These are phyloP conservation scores for Arthroderma uncinatum DNA, from an alignment of 2,329 filamentous ascomycete genomes.

Conservation along the genomic window DNA sequence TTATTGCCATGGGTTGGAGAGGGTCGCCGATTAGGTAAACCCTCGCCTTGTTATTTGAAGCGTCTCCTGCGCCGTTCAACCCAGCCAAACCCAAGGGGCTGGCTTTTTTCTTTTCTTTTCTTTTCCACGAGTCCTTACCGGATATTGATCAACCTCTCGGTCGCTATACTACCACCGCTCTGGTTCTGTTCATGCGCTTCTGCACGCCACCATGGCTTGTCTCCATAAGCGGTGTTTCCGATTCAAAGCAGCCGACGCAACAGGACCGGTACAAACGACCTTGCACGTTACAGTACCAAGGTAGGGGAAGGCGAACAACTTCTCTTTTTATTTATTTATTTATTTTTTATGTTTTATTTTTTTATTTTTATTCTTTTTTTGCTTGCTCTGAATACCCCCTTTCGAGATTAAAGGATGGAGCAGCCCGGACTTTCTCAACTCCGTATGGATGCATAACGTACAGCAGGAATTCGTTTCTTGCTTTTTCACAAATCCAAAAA, in stretches of 20 bases:
- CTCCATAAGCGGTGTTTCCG: neutral
- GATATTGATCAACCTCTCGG: neutral
- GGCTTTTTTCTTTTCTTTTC: neutral
- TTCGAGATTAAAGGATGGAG: neutral
- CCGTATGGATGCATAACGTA: neutral
- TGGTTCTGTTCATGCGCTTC: slow-evolving; percentile 1
- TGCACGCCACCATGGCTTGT: neutral
- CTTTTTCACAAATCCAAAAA: neutral
- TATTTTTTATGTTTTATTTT: too few species aligned
- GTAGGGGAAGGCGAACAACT: too few species aligned
- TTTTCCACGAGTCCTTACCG: neutral
- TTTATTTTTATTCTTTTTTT: too few species aligned
- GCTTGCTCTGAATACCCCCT: neutral
- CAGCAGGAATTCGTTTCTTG: neutral
- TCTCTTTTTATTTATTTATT: too few species aligned
- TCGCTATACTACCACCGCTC: neutral
- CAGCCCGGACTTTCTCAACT: neutral
- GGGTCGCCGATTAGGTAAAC: neutral
- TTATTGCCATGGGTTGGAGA: neutral
- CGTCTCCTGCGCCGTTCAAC: neutral
- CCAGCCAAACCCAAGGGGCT: neutral
- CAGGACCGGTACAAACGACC: neutral
- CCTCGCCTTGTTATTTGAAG: neutral
- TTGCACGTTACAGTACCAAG: too few species aligned
- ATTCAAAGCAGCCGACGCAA: neutral